Conservation (phyloP, 345 rosid species). For the Excoecaria cochinchinensis region DNA sequence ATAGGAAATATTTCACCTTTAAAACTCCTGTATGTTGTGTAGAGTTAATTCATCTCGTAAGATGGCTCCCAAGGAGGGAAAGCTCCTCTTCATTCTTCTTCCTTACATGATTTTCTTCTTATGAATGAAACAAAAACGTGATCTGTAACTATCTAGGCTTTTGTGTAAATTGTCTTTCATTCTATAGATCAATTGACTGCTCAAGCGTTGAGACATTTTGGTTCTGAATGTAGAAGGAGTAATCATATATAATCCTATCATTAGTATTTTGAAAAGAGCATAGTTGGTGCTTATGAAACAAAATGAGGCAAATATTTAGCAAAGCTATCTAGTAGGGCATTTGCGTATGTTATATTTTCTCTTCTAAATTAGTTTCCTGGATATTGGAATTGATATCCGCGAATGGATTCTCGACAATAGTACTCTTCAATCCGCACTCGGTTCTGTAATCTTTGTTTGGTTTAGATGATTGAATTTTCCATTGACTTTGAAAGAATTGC, state of each 20-base stretch:
- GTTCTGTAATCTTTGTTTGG: no score
- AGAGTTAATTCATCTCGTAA: neutral
- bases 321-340: neutral
- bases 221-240: neutral
- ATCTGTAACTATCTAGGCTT: neutral
- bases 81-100: slow-evolving; percentile 7
- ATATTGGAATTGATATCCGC: neutral
- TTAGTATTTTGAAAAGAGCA: neutral
- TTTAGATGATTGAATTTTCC: no score
- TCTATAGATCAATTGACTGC: neutral
- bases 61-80: neutral
- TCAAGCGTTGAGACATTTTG: neutral
- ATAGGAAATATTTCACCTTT: slow-evolving; percentile 70
- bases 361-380: neutral
- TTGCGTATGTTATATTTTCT: neutral
- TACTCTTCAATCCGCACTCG: no score
- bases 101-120: neutral
- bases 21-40: slow-evolving; percentile 67
- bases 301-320: slow-evolving; percentile 1
- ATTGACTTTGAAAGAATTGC: no score
- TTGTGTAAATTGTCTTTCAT: neutral
- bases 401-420: neutral
- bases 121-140: neutral
- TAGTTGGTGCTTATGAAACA: neutral
- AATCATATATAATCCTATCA: neutral